Conservation (phyloP, 176 grass and related monocot species). For the Oryza glumipatula region DNA sequence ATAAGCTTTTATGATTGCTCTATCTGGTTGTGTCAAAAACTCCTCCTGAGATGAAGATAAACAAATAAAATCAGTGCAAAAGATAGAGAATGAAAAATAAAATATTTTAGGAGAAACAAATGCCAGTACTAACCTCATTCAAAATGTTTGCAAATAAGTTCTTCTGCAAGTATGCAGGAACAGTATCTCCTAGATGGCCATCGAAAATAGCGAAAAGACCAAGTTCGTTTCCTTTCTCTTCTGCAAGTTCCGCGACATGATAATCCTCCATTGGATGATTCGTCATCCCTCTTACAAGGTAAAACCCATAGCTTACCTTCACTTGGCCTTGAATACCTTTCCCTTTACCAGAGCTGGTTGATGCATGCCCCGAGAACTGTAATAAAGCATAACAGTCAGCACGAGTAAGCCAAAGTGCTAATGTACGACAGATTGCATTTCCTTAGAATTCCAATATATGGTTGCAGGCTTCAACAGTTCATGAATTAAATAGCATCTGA, state of each 20-base stretch:
- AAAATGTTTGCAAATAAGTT: constrained; percentile 77
- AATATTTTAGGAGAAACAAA: constrained; percentile 16
- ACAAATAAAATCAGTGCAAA: not conserved
- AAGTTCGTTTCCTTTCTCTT: constrained; percentile 51
- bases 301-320: constrained; percentile 67
- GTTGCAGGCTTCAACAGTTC: not conserved
- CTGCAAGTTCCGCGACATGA: constrained; percentile 59
- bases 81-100: constrained; percentile 3
- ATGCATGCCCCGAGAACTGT: constrained; percentile 49
- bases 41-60: constrained; percentile 65
- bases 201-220: constrained; percentile 83
- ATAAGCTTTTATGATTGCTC: constrained; percentile 76
- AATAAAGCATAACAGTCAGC: constrained; percentile 34
- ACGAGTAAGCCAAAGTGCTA: not conserved
- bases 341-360: constrained; percentile 56
- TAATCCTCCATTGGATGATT: constrained; percentile 92
- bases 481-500: not conserved
- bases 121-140: constrained; percentile 47
- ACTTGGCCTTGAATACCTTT: constrained; percentile 50
- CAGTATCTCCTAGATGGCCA: constrained; percentile 71
- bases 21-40: constrained; percentile 77
- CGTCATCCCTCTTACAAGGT: constrained; percentile 65
- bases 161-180: constrained; percentile 69
- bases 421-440: not conserved
- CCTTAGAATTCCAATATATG: not conserved